Percentiles rank a stretch among this genome's conserved stretches.
These are phyloP conservation scores for Sedum album DNA, from an alignment of 164 flowering plant genomes.

Conservation along the genomic window DNA sequence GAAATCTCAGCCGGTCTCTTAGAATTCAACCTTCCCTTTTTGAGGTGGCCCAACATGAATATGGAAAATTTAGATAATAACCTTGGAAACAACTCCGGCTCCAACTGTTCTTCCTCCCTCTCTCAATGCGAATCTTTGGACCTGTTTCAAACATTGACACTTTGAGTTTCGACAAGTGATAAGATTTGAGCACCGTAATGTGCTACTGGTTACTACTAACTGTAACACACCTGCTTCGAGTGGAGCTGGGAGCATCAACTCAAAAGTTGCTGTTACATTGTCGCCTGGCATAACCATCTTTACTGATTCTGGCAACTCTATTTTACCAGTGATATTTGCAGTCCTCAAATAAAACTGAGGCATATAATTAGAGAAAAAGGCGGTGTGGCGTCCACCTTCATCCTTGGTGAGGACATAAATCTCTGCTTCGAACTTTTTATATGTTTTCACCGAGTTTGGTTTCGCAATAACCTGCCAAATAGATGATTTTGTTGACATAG, in stretches of 20 bases:
- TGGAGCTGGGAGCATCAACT: constrained; percentile 54
- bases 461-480: constrained; percentile 35
- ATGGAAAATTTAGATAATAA: neutral
- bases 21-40: neutral
- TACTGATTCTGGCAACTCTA: constrained; percentile 11
- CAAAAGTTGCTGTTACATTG: constrained; percentile 58
- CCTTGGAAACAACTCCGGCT: constrained; percentile 42
- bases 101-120: constrained; percentile 77
- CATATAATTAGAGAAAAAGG: constrained; percentile 51
- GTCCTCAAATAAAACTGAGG: constrained; percentile 73
- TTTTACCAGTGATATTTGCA: constrained; percentile 59
- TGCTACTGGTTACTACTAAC: neutral
- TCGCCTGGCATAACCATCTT: too few species aligned
- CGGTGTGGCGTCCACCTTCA: constrained; percentile 63
- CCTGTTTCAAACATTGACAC: neutral
- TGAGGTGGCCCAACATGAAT: neutral
- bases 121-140: constrained; percentile 50
- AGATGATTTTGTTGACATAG: too few species aligned
- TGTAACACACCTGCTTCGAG: constrained; percentile 48
- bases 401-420: too few species aligned
- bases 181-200: too few species aligned
- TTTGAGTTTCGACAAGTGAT: too few species aligned
- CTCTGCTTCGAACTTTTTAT: too few species aligned
- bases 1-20: neutral
- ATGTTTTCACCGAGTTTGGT: constrained; percentile 48